phyloP scores from a whole-genome alignment of 768 basidiomycete genomes.

The Boletales sp. region DNA sequence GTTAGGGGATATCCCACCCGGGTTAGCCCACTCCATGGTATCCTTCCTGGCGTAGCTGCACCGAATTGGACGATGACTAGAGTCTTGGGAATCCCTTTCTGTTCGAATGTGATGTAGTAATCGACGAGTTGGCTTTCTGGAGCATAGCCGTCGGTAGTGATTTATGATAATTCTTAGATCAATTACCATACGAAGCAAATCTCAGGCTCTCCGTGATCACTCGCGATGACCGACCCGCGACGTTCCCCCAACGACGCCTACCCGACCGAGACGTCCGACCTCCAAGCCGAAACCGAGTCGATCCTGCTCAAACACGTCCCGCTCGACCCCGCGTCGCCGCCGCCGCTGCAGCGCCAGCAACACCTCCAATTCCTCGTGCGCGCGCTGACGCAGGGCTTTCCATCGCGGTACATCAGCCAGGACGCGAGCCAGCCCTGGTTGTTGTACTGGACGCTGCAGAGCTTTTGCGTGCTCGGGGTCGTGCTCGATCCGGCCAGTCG shows the following conservation, averaged over 20 bases:
- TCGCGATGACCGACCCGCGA: slow-evolving; percentile 21
- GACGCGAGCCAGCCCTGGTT: slow-evolving; percentile 97
- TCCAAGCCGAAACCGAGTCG: slow-evolving; percentile 65
- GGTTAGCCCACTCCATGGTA: no score
- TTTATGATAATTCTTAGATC: no score
- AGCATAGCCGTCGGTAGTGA: no score
- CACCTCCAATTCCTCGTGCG: slow-evolving; percentile 78
- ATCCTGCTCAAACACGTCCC: slow-evolving; percentile 57
- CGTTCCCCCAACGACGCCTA: slow-evolving; percentile 54
- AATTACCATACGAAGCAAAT: no score
- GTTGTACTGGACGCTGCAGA: slow-evolving; percentile 88
- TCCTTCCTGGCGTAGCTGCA: no score
- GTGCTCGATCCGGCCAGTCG: slow-evolving; percentile 74
- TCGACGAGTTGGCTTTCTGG: no score
- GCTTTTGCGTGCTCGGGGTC: slow-evolving; percentile 75
- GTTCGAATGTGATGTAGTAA: no score
- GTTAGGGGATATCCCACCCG: no score
- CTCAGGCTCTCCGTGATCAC: no score
- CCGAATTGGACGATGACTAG: no score
- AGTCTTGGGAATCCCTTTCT: no score
- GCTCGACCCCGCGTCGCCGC: slow-evolving; percentile 19
- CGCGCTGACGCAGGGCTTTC: slow-evolving; percentile 76
- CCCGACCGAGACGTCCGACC: slow-evolving; percentile 57
- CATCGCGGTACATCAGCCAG: slow-evolving; percentile 72
- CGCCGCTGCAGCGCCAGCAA: slow-evolving; percentile 52